Percentiles rank a stretch among this genome's conserved stretches.
Evolutionary conservation across 306 rosid species (phyloP).

Genomic region (Corylus americana): DNA sequence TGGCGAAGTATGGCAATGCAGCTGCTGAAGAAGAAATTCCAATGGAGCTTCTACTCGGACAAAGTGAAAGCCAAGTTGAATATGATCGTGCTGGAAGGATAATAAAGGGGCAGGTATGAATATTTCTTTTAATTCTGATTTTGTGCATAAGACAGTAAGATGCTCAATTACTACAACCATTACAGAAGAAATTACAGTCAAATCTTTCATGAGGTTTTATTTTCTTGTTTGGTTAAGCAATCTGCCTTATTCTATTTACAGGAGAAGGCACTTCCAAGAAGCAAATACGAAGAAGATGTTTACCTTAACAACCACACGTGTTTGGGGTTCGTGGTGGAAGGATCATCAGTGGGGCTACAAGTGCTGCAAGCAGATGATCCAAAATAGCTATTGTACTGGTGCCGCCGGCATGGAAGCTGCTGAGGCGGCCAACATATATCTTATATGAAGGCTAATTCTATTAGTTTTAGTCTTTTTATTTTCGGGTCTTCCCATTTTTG

Average conservation of each 20-base stretch:
- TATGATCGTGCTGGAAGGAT: slow-evolving; percentile 67
- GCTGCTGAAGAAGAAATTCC: slow-evolving; percentile 56
- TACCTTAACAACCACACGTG: slow-evolving; percentile 65
- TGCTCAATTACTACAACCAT: background rate
- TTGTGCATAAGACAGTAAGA: too few species aligned
- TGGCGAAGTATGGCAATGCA: slow-evolving; percentile 67
- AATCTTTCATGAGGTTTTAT: background rate
- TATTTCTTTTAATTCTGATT: background rate
- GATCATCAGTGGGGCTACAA: slow-evolving; percentile 79
- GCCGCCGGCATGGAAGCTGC: slow-evolving; percentile 59
- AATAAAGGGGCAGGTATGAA: slow-evolving; percentile 53
- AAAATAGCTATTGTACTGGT: slow-evolving; percentile 61
- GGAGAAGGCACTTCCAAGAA: slow-evolving; percentile 57
- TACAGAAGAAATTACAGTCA: background rate
- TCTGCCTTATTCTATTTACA: slow-evolving; percentile 1
- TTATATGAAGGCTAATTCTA: slow-evolving; percentile 60
- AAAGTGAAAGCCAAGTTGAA: slow-evolving; percentile 61
- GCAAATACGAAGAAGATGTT: slow-evolving; percentile 64
- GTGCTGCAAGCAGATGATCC: slow-evolving; percentile 61
- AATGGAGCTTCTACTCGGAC: slow-evolving; percentile 64
- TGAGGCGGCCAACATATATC: slow-evolving; percentile 53
- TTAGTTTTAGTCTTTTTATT: background rate
- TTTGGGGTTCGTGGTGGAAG: slow-evolving; percentile 84
- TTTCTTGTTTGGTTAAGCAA: background rate
- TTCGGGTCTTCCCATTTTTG: too few species aligned